Percentiles rank a stretch among this genome's conserved stretches.
Conservation (phyloP, 352 stramenopile species). For the Phytophthora ramorum region DNA sequence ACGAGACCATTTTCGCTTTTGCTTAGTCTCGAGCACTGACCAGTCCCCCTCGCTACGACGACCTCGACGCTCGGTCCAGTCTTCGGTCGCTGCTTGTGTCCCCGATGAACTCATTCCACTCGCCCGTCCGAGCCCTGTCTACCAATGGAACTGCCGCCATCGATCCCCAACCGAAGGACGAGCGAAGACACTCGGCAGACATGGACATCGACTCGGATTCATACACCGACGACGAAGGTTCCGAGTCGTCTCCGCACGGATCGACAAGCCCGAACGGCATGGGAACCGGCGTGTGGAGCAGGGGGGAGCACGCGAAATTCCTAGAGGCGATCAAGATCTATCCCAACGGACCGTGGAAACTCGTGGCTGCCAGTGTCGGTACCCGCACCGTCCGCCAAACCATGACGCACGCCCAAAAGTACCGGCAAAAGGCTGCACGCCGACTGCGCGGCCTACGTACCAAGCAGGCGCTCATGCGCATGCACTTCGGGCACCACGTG, state of each 20-base stretch:
- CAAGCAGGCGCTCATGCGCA: constrained; percentile 78
- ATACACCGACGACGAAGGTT: constrained; percentile 33
- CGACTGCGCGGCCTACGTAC: constrained; percentile 67
- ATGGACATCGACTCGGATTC: constrained; percentile 24
- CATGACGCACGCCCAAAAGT: constrained; percentile 83
- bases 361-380: constrained; percentile 66
- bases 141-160: constrained; percentile 3
- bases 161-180: constrained; percentile 14
- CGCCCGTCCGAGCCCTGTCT: constrained; percentile 15
- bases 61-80: background rate
- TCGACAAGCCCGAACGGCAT: constrained; percentile 19
- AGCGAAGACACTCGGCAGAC: constrained; percentile 11
- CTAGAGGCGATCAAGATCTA: constrained; percentile 81
- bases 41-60: constrained; percentile 5
- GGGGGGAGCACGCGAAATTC: constrained; percentile 72
- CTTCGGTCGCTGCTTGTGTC: constrained; percentile 2
- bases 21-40: constrained; percentile 22
- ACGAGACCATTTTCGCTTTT: constrained; percentile 28
- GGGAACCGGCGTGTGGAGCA: constrained; percentile 63
- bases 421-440: constrained; percentile 66
- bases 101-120: constrained; percentile 25
- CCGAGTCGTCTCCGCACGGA: constrained; percentile 23
- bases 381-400: constrained; percentile 79
- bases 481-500: constrained; percentile 69
- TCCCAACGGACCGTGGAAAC: constrained; percentile 70